Conservation (phyloP, 2,329 filamentous ascomycete genomes). For the Neurospora sp. region DNA sequence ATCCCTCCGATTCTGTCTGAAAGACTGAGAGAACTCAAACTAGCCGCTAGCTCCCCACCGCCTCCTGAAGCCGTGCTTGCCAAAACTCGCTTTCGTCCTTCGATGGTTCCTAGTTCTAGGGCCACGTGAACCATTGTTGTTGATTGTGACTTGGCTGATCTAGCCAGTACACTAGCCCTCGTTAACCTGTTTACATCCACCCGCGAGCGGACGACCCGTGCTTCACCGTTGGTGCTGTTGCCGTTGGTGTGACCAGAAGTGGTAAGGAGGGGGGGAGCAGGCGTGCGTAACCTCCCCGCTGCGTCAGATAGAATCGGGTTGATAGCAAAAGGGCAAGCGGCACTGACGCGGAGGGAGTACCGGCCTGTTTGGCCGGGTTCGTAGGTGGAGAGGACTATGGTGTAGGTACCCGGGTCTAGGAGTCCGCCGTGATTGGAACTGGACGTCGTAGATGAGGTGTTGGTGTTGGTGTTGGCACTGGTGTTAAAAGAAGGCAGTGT, state of each 20-base stretch:
- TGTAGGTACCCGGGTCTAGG: conserved; percentile 57
- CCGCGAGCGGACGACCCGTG: conserved; percentile 23
- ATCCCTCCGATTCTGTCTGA: neutral
- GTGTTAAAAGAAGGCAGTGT: neutral
- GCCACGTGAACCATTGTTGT: conserved; percentile 48
- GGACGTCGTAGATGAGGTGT: too few species aligned
- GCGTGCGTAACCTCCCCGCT: conserved; percentile 60
- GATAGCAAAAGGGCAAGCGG: conserved; percentile 45
- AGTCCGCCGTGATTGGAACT: too few species aligned
- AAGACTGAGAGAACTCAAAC: neutral
- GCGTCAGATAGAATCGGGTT: conserved; percentile 58
- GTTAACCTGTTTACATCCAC: conserved; percentile 42
- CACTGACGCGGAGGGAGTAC: conserved; percentile 68
- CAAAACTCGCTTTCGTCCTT: neutral
- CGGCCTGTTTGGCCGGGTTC: conserved; percentile 65
- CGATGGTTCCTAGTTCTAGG: conserved; percentile 54
- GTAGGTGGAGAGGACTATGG: conserved; percentile 83
- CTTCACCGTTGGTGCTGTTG: conserved; percentile 30
- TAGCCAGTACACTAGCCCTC: conserved; percentile 45
- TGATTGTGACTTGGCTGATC: conserved; percentile 11
- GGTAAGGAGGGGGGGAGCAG: conserved; percentile 18
- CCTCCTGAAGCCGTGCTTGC: neutral
- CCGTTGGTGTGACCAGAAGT: conserved; percentile 17
- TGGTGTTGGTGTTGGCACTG: neutral
- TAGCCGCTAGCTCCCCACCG: neutral